A percentile compares a stretch with the other conserved stretches of the same genome.
phyloP scores from a whole-genome alignment of 2,329 filamentous ascomycete species.

The Fusarium sp. region DNA sequence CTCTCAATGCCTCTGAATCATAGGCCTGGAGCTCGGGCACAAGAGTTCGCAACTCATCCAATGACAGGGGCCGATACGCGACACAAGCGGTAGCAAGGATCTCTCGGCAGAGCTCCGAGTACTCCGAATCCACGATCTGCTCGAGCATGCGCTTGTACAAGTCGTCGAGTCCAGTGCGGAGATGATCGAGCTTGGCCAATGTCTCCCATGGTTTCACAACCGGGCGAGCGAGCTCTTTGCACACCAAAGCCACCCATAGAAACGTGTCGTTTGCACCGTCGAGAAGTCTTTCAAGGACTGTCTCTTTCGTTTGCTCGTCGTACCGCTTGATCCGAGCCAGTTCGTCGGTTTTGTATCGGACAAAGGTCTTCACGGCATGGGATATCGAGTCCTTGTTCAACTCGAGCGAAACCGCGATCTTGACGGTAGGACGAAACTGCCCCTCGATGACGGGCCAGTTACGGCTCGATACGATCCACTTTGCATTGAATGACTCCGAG shows the following conservation, averaged over 20 bases:
- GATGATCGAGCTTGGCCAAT: slow-evolving; percentile 28
- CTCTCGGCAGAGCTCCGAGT: slow-evolving; percentile 48
- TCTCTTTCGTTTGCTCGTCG: slow-evolving; percentile 3
- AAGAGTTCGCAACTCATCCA: slow-evolving; percentile 50
- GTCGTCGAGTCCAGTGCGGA: slow-evolving; percentile 50
- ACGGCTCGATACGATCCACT: slow-evolving; percentile 59
- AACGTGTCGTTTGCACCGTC: slow-evolving; percentile 53
- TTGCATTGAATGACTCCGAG: slow-evolving; percentile 37
- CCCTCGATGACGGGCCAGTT: slow-evolving; percentile 51
- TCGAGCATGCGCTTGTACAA: slow-evolving; percentile 56
- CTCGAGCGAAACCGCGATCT: slow-evolving; percentile 50
- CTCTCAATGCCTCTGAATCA: slow-evolving; percentile 31
- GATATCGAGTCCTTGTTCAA: slow-evolving; percentile 52
- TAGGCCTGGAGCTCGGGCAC: slow-evolving; percentile 8
- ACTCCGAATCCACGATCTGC: slow-evolving; percentile 45
- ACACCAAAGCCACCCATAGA: slow-evolving; percentile 45
- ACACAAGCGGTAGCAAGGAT: slow-evolving; percentile 50
- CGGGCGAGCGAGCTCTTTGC: slow-evolving; percentile 19
- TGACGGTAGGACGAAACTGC: slow-evolving; percentile 50
- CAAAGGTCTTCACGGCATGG: slow-evolving; percentile 51
- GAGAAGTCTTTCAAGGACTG: slow-evolving; percentile 32
- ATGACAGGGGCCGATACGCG: slow-evolving; percentile 52
- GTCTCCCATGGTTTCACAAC: slow-evolving; percentile 16
- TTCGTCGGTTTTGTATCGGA: slow-evolving; percentile 49
- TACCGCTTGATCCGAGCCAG: slow-evolving; percentile 41